Percentiles rank a stretch among this genome's conserved stretches.
These are phyloP conservation scores for Leptomonas seymouri DNA, from an alignment of 208 protist species.

Conservation along the genomic window DNA sequence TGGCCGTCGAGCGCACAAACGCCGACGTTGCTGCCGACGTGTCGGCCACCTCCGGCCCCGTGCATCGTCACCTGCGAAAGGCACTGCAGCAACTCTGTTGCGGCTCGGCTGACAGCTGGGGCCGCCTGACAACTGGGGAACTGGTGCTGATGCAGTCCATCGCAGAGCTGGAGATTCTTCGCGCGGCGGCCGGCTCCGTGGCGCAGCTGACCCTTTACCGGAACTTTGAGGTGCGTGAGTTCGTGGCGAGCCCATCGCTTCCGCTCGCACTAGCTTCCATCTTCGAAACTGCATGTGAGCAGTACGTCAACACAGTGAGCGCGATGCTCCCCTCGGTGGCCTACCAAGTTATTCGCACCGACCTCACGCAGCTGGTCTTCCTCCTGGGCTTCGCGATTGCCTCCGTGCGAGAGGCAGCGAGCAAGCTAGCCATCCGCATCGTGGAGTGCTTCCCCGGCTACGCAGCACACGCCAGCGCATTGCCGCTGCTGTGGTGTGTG, in stretches of 20 bases:
- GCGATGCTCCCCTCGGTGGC: conserved; percentile 48
- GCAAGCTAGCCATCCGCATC: conserved; percentile 55
- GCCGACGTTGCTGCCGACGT: conserved; percentile 26
- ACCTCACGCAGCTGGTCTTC: conserved; percentile 74
- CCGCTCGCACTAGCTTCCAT: conserved; percentile 40
- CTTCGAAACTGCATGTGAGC: conserved; percentile 46
- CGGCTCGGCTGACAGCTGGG: conserved; percentile 29
- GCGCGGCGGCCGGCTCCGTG: conserved; percentile 69
- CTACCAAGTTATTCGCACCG: conserved; percentile 48
- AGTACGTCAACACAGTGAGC: conserved; percentile 51
- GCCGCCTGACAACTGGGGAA: conserved; percentile 62
- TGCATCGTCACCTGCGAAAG: conserved; percentile 17
- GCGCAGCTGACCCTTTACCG: conserved; percentile 76
- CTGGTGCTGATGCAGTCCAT: conserved; percentile 70
- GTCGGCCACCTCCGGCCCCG: conserved; percentile 11
- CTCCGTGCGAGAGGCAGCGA: conserved; percentile 65
- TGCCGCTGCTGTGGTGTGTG: conserved; percentile 79
- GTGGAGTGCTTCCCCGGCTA: conserved; percentile 60
- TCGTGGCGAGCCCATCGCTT: conserved; percentile 72
- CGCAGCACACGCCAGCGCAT: conserved; percentile 47
- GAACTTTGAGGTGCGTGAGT: conserved; percentile 83
- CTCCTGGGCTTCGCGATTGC: conserved; percentile 68
- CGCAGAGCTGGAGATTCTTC: conserved; percentile 73
- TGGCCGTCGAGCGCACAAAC: conserved; percentile 22
- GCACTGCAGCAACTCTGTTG: conserved; percentile 32